These are phyloP conservation scores for Auriscalpium vulgare DNA, from an alignment of 768 basidiomycete species.

Conservation along the genomic window DNA sequence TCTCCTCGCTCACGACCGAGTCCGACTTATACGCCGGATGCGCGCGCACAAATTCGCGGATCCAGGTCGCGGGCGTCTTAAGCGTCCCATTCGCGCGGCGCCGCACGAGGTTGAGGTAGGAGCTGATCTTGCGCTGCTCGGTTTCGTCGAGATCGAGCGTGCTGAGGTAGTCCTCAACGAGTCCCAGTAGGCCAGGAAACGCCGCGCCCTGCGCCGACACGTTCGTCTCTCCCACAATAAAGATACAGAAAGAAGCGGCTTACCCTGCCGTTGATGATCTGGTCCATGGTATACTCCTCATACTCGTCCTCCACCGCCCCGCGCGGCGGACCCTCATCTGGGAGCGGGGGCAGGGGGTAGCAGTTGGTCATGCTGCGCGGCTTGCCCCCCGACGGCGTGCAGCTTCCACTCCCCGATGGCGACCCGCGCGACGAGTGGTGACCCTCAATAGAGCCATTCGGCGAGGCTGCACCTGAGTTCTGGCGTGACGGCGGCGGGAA, in stretches of 20 bases:
- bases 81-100: constrained; percentile 74
- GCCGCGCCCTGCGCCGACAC: constrained; percentile 35
- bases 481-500: constrained; percentile 40
- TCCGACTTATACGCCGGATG: constrained; percentile 92
- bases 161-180: constrained; percentile 79
- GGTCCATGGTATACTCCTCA: constrained; percentile 85
- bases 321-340: constrained; percentile 33
- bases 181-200: constrained; percentile 76
- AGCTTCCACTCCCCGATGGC: constrained; percentile 9
- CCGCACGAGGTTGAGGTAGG: constrained; percentile 76
- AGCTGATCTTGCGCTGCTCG: constrained; percentile 54
- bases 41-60: constrained; percentile 80
- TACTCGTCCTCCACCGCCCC: constrained; percentile 72
- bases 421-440: constrained; percentile 23
- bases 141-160: constrained; percentile 68
- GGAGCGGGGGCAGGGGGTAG: constrained; percentile 53
- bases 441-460: constrained; percentile 22
- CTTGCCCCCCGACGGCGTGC: constrained; percentile 31
- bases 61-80: constrained; percentile 87
- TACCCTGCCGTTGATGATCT: constrained; percentile 93
- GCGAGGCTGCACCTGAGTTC: constrained; percentile 33
- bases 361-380: constrained; percentile 66
- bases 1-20: constrained; percentile 84
- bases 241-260: constrained; percentile 5
- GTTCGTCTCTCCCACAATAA: too few species aligned